phyloP scores from a whole-genome alignment of 495 filamentous ascomycete species.

The Neurospora cerealis region DNA sequence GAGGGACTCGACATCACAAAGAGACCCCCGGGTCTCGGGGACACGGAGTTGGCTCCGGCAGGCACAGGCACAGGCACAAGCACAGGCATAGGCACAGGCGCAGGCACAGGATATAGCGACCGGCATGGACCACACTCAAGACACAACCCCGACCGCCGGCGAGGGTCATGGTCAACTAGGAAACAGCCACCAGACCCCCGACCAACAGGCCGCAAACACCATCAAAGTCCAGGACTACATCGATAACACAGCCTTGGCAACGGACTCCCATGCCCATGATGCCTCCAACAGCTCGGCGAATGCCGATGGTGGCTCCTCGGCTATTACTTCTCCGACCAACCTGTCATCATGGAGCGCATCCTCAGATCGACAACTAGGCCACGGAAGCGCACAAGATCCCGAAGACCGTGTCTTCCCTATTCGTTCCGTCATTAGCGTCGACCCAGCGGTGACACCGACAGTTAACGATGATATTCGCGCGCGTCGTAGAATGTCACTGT shows the following conservation, averaged over 20 bases:
- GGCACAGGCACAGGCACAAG: neutral
- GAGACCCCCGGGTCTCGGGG: neutral
- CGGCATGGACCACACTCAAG: neutral
- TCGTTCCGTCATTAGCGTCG: constrained; percentile 69
- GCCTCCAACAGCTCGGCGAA: neutral
- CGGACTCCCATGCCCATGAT: neutral
- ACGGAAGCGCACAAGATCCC: constrained; percentile 19
- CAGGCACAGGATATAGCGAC: neutral
- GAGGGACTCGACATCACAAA: neutral
- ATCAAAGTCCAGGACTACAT: neutral
- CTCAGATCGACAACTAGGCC: constrained; percentile 16
- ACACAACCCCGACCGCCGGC: neutral
- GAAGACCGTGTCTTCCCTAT: constrained; percentile 74
- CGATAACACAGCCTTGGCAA: neutral
- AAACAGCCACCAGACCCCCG: neutral
- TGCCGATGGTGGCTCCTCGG: constrained; percentile 2
- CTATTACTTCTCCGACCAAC: constrained; percentile 5
- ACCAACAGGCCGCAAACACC: neutral
- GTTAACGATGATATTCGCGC: constrained; percentile 18
- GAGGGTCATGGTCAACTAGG: neutral
- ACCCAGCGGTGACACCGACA: constrained; percentile 27
- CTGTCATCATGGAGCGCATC: constrained; percentile 18
- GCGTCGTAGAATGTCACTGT: constrained; percentile 11
- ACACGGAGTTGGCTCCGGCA: neutral
- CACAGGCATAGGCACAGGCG: neutral